Evolutionary conservation across 495 filamentous ascomycete genomes (phyloP).

Genomic region (Xylaria scruposa): DNA sequence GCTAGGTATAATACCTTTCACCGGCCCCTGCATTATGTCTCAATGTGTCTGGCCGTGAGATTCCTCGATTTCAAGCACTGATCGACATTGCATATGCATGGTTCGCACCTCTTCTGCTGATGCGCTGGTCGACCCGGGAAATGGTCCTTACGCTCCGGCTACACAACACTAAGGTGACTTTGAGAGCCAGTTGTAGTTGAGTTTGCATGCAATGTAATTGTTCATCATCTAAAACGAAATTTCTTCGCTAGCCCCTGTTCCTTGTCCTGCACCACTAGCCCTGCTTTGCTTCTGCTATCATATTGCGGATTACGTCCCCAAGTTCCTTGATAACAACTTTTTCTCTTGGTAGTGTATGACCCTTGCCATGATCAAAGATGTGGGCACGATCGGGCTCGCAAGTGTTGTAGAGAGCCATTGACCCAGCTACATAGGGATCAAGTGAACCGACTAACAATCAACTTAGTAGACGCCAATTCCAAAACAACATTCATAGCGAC

Average conservation of each 20-base stretch:
- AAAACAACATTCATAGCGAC: conserved; percentile 27
- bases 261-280: not conserved
- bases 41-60: not conserved
- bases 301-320: conserved; percentile 52
- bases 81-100: conserved; percentile 12
- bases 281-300: conserved; percentile 38
- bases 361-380: conserved; percentile 65
- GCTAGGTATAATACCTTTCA: not conserved
- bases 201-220: not conserved
- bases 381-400: conserved; percentile 63
- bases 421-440: conserved; percentile 63
- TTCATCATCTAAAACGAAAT: conserved; percentile 15
- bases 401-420: conserved; percentile 64
- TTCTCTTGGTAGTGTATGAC: conserved; percentile 61
- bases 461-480: conserved; percentile 29
- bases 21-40: conserved; percentile 3
- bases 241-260: not conserved
- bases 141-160: not conserved
- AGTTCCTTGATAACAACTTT: conserved; percentile 58
- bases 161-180: not conserved
- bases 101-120: not conserved
- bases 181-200: not conserved
- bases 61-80: not conserved
- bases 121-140: not conserved
- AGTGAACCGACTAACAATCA: conserved; percentile 54